Conservation (phyloP, 2,329 filamentous ascomycete species). For the Rosellinia necatrix region DNA sequence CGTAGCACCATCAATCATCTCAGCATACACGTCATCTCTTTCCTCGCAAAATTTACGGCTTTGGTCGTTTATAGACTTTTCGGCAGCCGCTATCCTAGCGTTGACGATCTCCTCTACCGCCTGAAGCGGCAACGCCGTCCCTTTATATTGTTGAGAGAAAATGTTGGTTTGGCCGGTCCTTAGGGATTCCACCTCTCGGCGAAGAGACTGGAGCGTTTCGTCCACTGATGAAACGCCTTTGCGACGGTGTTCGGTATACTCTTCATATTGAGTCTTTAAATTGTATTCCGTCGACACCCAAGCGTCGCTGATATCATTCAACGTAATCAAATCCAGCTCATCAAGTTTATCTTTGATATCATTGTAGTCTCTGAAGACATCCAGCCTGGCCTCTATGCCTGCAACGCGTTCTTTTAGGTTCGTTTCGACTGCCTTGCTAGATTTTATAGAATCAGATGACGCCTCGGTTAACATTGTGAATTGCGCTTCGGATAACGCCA, state of each 20-base stretch:
- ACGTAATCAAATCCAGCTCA: constrained; percentile 12
- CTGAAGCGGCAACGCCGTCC: not conserved
- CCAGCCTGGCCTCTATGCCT: constrained; percentile 11
- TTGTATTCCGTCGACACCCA: constrained; percentile 15
- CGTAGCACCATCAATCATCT: constrained; percentile 25
- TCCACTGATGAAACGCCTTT: not conserved
- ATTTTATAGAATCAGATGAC: not conserved
- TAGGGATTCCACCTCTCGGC: not conserved
- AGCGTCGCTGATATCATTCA: constrained; percentile 19
- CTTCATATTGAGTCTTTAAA: constrained; percentile 18
- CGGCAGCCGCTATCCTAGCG: constrained; percentile 1
- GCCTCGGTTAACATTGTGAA: not conserved
- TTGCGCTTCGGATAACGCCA: not conserved
- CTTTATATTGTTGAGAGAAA: not conserved
- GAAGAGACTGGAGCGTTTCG: not conserved
- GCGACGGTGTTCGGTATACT: constrained; percentile 7
- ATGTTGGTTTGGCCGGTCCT: not conserved
- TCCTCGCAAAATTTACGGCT: constrained; percentile 1
- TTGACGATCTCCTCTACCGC: constrained; percentile 6
- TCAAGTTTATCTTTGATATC: constrained; percentile 23
- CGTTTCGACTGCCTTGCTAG: not conserved
- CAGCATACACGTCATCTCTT: constrained; percentile 22
- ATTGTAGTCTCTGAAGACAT: constrained; percentile 12
- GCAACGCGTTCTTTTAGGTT: constrained; percentile 3
- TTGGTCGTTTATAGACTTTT: constrained; percentile 5